Percentiles rank a stretch among this genome's conserved stretches.
Conservation (phyloP, 176 grass and related monocot species). For the Oryza glaberrima region DNA sequence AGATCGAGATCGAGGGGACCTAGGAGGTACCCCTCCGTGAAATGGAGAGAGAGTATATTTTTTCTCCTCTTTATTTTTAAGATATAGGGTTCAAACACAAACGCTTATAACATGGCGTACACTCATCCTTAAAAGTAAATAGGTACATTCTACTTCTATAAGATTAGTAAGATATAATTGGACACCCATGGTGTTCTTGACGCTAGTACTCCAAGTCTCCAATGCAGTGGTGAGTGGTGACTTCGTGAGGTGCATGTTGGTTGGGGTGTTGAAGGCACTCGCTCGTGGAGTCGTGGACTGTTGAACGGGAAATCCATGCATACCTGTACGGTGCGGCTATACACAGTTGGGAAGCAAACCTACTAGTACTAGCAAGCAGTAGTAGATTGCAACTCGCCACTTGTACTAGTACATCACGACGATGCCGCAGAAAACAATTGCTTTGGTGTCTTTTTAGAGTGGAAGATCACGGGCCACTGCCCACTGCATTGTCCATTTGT, state of each 20-base stretch:
- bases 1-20: neutral
- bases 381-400: neutral
- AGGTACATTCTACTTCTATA: no score
- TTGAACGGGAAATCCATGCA: neutral
- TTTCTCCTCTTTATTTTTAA: no score
- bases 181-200: no score
- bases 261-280: neutral
- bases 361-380: neutral
- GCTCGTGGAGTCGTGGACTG: neutral
- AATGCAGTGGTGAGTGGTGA: neutral
- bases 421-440: neutral
- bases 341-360: neutral
- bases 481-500: neutral
- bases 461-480: constrained; percentile 23
- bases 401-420: neutral
- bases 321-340: neutral
- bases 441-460: constrained; percentile 37
- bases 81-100: no score
- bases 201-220: no score
- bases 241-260: neutral
- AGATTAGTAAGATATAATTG: no score
- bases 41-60: no score
- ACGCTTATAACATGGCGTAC: no score
- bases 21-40: neutral
- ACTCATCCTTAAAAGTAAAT: no score